Evolutionary conservation across 306 rosid species (phyloP).

Genomic region (Castanopsis chinensis): DNA sequence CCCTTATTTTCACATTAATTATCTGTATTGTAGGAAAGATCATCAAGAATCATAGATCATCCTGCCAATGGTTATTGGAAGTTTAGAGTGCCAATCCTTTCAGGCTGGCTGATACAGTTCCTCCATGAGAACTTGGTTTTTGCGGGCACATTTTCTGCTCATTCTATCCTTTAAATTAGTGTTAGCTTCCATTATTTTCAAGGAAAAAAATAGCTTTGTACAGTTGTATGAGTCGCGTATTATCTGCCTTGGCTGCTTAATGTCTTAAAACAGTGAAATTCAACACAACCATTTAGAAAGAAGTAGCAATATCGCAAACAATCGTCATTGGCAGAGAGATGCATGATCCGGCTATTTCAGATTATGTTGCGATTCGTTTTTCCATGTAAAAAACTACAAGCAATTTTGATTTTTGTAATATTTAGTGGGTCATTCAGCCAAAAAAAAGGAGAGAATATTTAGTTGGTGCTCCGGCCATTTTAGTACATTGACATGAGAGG

Average conservation of each 20-base stretch:
- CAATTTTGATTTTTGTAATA: neutral
- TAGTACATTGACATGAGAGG: too few species aligned
- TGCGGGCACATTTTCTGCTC: neutral
- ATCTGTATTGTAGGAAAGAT: constrained; percentile 27
- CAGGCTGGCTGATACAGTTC: neutral
- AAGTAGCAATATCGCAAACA: neutral
- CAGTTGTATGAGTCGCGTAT: neutral
- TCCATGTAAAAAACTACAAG: neutral
- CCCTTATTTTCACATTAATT: neutral
- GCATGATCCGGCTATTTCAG: neutral
- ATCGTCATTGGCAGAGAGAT: neutral
- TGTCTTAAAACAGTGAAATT: neutral
- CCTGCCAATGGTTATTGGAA: constrained; percentile 14
- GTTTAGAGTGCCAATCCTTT: neutral
- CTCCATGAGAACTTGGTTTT: neutral
- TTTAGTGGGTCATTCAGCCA: too few species aligned
- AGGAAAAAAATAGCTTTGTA: neutral
- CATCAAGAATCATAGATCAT: constrained; percentile 11
- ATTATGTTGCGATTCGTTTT: neutral
- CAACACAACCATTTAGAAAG: neutral
- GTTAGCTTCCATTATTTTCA: neutral
- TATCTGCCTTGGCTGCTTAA: neutral
- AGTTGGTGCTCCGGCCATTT: neutral
- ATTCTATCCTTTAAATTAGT: neutral
- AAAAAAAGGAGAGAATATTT: neutral